phyloP scores from a whole-genome alignment of 257 asterid genomes.

The Plectranthus barbatus region DNA sequence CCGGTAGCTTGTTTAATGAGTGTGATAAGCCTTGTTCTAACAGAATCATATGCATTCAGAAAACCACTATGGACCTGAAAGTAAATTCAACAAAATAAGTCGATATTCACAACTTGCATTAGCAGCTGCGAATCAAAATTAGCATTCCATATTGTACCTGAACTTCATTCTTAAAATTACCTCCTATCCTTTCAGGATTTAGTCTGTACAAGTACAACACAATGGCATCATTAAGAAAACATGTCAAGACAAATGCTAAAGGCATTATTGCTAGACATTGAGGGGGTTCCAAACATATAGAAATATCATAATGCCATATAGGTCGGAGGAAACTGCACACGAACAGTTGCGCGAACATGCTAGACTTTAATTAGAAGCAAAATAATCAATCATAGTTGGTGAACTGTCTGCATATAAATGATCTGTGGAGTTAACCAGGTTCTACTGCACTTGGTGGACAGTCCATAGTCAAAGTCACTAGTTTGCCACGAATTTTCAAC shows the following conservation, averaged over 20 bases:
- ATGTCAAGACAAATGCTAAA: not conserved
- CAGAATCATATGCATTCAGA: conserved; percentile 91
- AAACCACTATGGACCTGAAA: conserved; percentile 94
- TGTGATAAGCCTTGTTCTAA: conserved; percentile 68
- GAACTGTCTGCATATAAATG: not conserved
- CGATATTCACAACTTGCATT: not conserved
- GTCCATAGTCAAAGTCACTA: no score
- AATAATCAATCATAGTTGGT: not conserved
- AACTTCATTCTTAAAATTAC: conserved; percentile 85
- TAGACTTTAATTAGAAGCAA: not conserved
- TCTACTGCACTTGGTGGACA: no score
- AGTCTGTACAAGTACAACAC: conserved; percentile 44
- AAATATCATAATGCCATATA: not conserved
- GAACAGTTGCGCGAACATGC: not conserved
- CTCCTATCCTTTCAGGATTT: conserved; percentile 95
- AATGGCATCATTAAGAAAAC: not conserved
- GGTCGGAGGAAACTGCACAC: not conserved
- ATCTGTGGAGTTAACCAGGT: no score
- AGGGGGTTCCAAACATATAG: not conserved
- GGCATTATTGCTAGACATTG: not conserved
- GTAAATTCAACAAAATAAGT: not conserved
- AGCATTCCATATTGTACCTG: conserved; percentile 40
- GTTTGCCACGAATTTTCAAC: no score
- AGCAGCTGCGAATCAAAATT: not conserved
- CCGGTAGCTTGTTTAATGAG: conserved; percentile 76